phyloP scores from a whole-genome alignment of 495 filamentous ascomycete species.

The Aspergillus asperescens region DNA sequence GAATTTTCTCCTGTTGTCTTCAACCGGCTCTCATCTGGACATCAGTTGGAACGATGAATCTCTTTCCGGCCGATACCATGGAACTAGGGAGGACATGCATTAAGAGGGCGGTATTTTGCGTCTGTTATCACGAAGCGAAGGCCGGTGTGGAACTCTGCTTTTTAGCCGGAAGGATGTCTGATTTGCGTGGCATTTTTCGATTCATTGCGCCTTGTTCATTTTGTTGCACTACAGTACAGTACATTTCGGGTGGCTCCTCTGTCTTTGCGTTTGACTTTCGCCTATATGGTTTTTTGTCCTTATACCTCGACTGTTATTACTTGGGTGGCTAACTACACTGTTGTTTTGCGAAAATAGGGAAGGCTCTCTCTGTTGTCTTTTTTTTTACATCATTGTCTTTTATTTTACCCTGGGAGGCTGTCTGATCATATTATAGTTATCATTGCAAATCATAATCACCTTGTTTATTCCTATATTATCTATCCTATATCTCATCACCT shows the following conservation, averaged over 20 bases:
- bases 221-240: slow-evolving; percentile 17
- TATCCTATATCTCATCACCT: background rate
- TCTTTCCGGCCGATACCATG: background rate
- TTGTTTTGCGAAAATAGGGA: slow-evolving; percentile 20
- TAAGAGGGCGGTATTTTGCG: slow-evolving; percentile 11
- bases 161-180: slow-evolving; percentile 10
- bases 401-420: slow-evolving; percentile 39
- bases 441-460: slow-evolving; percentile 10
- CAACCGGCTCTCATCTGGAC: slow-evolving; percentile 4
- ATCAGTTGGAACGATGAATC: no score
- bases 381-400: background rate
- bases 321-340: slow-evolving; percentile 14
- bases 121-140: slow-evolving; percentile 25
- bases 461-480: background rate
- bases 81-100: slow-evolving; percentile 4
- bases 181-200: slow-evolving; percentile 29
- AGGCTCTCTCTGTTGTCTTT: slow-evolving; percentile 14
- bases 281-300: slow-evolving; percentile 10
- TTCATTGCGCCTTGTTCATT: slow-evolving; percentile 17
- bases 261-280: slow-evolving; percentile 20
- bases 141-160: slow-evolving; percentile 22
- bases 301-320: slow-evolving; percentile 2
- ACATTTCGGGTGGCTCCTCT: slow-evolving; percentile 31
- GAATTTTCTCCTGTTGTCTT: slow-evolving; percentile 22
- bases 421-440: slow-evolving; percentile 38